These are phyloP conservation scores for Hericium erinaceus DNA, from an alignment of 768 basidiomycete genomes.

Conservation along the genomic window DNA sequence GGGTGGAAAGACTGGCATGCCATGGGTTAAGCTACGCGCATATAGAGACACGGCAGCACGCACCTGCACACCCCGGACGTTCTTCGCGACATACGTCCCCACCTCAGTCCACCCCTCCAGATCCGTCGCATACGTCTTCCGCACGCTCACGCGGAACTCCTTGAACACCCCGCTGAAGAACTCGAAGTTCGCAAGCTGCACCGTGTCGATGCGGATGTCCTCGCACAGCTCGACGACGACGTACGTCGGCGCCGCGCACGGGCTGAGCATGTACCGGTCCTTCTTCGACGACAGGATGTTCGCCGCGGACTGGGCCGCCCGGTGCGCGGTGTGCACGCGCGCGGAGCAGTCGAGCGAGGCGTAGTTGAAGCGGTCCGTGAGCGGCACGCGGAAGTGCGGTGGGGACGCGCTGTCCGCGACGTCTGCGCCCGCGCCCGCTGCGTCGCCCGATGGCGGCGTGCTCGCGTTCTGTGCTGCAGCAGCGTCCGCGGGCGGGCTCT, in stretches of 20 bases:
- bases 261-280: constrained; percentile 95
- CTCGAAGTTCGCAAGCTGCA: constrained; percentile 94
- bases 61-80: constrained; percentile 86
- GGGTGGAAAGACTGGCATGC: constrained; percentile 62
- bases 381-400: constrained; percentile 62
- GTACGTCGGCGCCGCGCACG: constrained; percentile 57
- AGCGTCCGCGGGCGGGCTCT: not conserved
- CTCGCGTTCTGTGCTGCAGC: not conserved
- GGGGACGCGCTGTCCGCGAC: constrained; percentile 1
- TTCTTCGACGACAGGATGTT: constrained; percentile 83
- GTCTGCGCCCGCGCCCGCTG: constrained; percentile 8
- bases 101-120: constrained; percentile 43
- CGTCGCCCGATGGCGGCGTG: not conserved
- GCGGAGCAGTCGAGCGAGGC: constrained; percentile 91
- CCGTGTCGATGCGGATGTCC: constrained; percentile 92
- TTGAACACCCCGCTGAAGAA: constrained; percentile 97
- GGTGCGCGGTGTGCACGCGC: constrained; percentile 78
- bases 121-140: constrained; percentile 32
- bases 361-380: constrained; percentile 90
- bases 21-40: not conserved
- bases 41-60: constrained; percentile 17
- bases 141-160: constrained; percentile 77
- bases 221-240: constrained; percentile 97
- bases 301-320: constrained; percentile 70
- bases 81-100: constrained; percentile 83